Evolutionary conservation across 331 rosid species (phyloP), one percentile per base, ranked within the genome.

Genomic region (Stylosanthes scabra): DNA sequence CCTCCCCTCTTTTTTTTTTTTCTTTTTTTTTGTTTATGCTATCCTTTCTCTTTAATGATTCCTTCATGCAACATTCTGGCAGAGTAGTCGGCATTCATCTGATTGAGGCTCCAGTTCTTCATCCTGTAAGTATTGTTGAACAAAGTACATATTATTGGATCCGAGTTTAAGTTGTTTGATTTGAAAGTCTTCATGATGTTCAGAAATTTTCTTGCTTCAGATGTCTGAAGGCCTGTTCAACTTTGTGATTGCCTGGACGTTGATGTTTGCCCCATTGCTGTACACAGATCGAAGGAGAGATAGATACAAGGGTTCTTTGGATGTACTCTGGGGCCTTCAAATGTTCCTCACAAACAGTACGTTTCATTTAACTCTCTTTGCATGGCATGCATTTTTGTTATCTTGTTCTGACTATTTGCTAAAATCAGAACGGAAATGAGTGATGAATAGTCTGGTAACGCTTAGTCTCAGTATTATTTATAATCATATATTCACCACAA

Each of bases 311-410:
- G 87, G 95, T 29, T 90, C 97, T 51, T 81, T 94, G 3, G 97
- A 90, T 66, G 81, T 86, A 75, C 75, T 94, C 14, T 90, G 95
- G 96, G 92, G 93, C 59, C 51, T 90, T 50, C 99, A 91, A 81
- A 87, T 91, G 97, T 91, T 94, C 90, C 96, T 91, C 57, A 94
- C 97, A 11, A 94, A 91, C 72, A 87, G 99, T 94, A 87, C 69
- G 93, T 59, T 77, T 59, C 78, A 62, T 54, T 61, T 16, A 8
- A 62, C 74, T 74, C 76, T 68, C 45, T 61, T 54, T 55, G 61
- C 34, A 25, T 61, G 11, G 60, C 63, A 34, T 44, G 61, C 66
- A 62, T 51, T 60, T 67, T 37, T 13, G 70, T 70, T 69, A 62
- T 49, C 47, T 56, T 68, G 20, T 45, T 34, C 39, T 59, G 34